Conservation (phyloP, 805 yeast genomes). For the Limtongozyma cylindracea region DNA sequence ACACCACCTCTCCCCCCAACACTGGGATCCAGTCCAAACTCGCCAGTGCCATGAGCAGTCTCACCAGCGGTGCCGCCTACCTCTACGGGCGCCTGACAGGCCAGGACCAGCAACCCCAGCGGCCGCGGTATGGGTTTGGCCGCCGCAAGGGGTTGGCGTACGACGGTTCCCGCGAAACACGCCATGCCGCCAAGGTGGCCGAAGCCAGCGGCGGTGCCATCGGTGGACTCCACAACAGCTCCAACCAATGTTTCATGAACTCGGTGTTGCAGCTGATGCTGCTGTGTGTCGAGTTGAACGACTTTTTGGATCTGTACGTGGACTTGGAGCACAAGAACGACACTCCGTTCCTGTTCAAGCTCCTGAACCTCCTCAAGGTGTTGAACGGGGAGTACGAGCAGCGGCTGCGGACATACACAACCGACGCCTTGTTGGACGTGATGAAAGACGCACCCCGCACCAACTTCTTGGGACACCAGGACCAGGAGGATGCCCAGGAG, state of each 20-base stretch:
- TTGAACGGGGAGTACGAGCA: constrained; percentile 29
- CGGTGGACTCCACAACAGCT: constrained; percentile 26
- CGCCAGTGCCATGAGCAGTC: no score
- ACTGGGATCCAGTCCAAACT: no score
- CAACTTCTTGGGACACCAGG: constrained; percentile 58
- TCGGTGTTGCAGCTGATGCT: constrained; percentile 37
- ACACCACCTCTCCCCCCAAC: no score
- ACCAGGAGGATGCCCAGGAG: constrained; percentile 94
- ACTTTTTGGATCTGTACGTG: constrained; percentile 13
- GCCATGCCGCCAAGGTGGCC: no score
- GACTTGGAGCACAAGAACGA: constrained; percentile 15
- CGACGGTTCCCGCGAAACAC: no score
- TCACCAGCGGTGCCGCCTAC: no score
- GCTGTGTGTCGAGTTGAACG: constrained; percentile 32
- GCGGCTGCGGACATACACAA: constrained; percentile 32
- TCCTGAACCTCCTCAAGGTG: no score
- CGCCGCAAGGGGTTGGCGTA: no score
- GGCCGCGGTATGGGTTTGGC: no score
- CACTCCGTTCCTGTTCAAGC: constrained; percentile 21
- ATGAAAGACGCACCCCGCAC: constrained; percentile 64
- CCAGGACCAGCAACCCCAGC: no score
- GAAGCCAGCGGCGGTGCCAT: constrained; percentile 53
- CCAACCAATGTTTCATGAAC: not conserved
- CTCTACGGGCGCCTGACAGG: no score
- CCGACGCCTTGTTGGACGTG: constrained; percentile 29